Evolutionary conservation across 805 yeast species (phyloP), one percentile per base, ranked within the genome.

Genomic region (Candida silvatica): DNA sequence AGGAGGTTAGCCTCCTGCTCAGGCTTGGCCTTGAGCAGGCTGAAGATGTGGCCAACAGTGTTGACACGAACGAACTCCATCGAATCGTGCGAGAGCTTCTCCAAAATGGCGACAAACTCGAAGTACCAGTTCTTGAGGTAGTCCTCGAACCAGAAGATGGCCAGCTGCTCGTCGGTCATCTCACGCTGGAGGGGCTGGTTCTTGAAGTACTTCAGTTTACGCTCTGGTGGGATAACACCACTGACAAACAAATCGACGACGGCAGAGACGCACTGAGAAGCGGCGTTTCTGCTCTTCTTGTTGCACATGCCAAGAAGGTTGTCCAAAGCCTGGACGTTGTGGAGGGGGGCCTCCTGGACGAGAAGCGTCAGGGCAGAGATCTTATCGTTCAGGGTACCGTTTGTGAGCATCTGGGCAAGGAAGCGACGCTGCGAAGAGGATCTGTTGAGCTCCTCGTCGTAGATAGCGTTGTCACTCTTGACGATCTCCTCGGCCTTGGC

Each of bases 1-100:
- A 92, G 67, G 45, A 92, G 64, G 56, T 92, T 92, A 35, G 80
- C 94, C 58, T 92, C 98, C 65, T 92, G 98, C 62, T 92, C 98
- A 4, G 98, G 97, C 57, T 88, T 90, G 5, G 80, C 67, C 43
- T 77, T 77, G 40, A 92, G 63, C 29, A 92, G 65, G 38, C 83
- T 94, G 46, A 87, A 83, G 22, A 88, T 71, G 51, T 84, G 87
- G 27, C 74, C 64, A 23, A 87, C 72, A 20, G 81, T 76, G 42
- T 76, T 83, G 66, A 80, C 69, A 56, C 94, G 77, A 29, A 90
- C 94, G 52, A 83, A 90, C 39, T 79, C 74, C 46, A 92, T 87
- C 11, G 96, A 82, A 56, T 92, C 98, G 51, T 85, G 94, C n/a
- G 85, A 71, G 37, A 90, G 64, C 37, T 64, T 68, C 60, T 92